Evolutionary conservation across 306 rosid species (phyloP), one percentile per base, ranked within the genome.

Genomic region (Neltuma alba): DNA sequence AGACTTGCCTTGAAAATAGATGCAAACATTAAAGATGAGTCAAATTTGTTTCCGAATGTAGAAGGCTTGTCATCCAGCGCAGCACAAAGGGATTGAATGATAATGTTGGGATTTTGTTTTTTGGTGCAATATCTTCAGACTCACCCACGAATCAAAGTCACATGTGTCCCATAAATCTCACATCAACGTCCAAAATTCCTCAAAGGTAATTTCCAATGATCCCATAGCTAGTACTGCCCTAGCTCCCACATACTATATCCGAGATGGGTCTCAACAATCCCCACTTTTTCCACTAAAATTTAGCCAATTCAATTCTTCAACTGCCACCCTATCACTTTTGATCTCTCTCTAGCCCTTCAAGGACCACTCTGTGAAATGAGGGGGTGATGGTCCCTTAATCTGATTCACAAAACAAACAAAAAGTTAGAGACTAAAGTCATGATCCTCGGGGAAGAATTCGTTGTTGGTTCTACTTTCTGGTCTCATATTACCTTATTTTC

Each of bases 281-380:
- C 57, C 27, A 50, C 48, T 4, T 38, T 64, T 64, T 34, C 45
- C 33, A 3, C 65, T 10, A 58, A 9, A n/a, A 54, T 70, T 71
- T 18, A 68, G 60, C 77, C 78, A 82, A 70, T 71, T 77, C 75
- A 72, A 72, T 66, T 52, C 52, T 36, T 63, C 75, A 82, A 77
- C 82, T 1, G 76, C 85, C 41, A 69, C 57, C 40, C 75, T 44
- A 14, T 44, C 57, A 57, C 25, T 28, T 6, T n/a, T 50, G 25
- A 20, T 50, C 6, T 68, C 73, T 68, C 20, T 9, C 38, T 62
- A 31, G 40, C 70, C 44, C 68, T 36, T 65, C 23, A 0, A 63
- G 54, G 74, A 68, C 74, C 74, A 68, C 74, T 68, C 47, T 15
- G 21, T 40, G 72, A 67, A 11, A 58, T 3, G 15, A 6, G 33